Evolutionary conservation across 371 early-diverging fungal genomes (phyloP).

Genomic region (Apophysomyces sp.): DNA sequence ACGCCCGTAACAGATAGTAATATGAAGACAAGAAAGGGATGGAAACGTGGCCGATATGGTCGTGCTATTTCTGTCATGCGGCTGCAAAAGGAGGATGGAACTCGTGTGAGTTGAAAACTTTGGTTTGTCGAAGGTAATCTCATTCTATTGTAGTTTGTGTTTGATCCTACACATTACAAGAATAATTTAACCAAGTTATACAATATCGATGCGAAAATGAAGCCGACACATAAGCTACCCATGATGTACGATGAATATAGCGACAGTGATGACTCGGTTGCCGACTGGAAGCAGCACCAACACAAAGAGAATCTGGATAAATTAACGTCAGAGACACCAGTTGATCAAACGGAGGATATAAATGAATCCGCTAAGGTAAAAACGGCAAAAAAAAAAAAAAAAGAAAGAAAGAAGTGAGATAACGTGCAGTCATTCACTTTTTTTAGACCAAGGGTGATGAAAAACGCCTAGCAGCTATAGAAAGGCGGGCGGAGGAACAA

Average conservation of each 20-base stretch:
- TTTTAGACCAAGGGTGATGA: slow-evolving; percentile 19
- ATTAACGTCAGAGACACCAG: not conserved
- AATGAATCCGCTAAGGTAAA: not conserved
- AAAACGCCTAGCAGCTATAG: slow-evolving; percentile 35
- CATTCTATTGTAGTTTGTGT: slow-evolving; percentile 45
- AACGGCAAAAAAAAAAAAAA: no score
- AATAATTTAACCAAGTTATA: slow-evolving; percentile 67
- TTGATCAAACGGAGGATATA: slow-evolving; percentile 8
- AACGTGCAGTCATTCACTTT: not conserved
- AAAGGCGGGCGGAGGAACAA: slow-evolving; percentile 23
- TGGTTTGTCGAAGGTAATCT: not conserved
- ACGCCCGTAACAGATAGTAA: slow-evolving; percentile 70
- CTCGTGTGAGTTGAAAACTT: slow-evolving; percentile 20
- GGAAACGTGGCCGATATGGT: slow-evolving; percentile 79
- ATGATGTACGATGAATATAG: slow-evolving; percentile 43
- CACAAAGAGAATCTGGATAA: not conserved
- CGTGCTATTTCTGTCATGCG: slow-evolving; percentile 76
- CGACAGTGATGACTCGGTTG: slow-evolving; percentile 19
- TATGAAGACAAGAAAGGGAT: slow-evolving; percentile 62
- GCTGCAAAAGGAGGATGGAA: slow-evolving; percentile 52
- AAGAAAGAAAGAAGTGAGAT: no score
- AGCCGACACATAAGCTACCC: slow-evolving; percentile 36
- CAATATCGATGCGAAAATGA: slow-evolving; percentile 46
- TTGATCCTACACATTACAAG: slow-evolving; percentile 75
- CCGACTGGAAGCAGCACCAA: slow-evolving; percentile 2